Evolutionary conservation across 2,329 filamentous ascomycete genomes (phyloP).

Genomic region (Phoma sp.): DNA sequence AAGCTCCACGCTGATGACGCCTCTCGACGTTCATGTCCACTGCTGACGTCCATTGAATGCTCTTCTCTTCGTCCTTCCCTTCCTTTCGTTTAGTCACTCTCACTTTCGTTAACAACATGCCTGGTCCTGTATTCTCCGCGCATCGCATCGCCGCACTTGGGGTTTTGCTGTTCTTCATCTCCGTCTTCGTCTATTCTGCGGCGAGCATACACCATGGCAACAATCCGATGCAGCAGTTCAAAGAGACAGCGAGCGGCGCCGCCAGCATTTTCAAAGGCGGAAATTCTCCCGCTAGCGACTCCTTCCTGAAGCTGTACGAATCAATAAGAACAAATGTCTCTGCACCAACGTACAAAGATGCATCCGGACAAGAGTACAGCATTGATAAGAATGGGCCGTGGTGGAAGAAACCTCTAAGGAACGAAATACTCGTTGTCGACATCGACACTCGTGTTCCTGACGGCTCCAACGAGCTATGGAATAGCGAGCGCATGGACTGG

Average conservation of each 20-base stretch:
- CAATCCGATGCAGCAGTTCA: slow-evolving; percentile 19
- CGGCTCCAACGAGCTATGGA: slow-evolving; percentile 31
- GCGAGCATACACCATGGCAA: slow-evolving; percentile 18
- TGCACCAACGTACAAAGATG: slow-evolving; percentile 19
- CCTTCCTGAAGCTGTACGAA: slow-evolving; percentile 20
- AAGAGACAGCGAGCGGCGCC: slow-evolving; percentile 21
- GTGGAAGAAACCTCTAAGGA: slow-evolving; percentile 36
- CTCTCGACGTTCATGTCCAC: neutral
- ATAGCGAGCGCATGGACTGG: slow-evolving; percentile 32
- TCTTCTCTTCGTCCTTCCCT: neutral
- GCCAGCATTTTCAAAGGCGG: slow-evolving; percentile 20
- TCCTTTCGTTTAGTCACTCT: neutral
- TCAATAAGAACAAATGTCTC: slow-evolving; percentile 20
- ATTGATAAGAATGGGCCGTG: slow-evolving; percentile 25
- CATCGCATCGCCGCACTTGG: slow-evolving; percentile 5
- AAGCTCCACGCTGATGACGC: slow-evolving; percentile 3
- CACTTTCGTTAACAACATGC: neutral
- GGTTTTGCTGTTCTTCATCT: slow-evolving; percentile 17
- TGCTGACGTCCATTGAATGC: neutral
- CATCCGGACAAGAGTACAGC: slow-evolving; percentile 16
- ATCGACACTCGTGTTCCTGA: slow-evolving; percentile 39
- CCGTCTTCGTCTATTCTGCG: slow-evolving; percentile 18
- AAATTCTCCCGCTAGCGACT: slow-evolving; percentile 13
- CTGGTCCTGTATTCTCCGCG: slow-evolving; percentile 2
- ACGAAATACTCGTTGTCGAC: slow-evolving; percentile 38